Base-by-base conservation (phyloP, 164 flowering plant genomes). In the Annona squamosa region DNA sequence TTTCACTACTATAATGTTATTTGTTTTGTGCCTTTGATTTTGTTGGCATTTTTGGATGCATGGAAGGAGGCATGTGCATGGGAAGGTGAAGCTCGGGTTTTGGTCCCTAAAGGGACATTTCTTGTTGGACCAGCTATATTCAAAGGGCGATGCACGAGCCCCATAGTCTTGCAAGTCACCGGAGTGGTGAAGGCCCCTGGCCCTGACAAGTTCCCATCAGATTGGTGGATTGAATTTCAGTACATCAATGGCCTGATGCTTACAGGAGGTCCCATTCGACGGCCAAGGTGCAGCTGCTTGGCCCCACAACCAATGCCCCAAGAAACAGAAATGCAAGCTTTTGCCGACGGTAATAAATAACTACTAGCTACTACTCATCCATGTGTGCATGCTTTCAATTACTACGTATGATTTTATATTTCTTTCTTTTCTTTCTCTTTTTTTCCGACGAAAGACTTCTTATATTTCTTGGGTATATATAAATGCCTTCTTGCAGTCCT, bases 401-500 rank as follows among this genome's bases (percentile, higher is more conserved):
- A 1, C 37, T 26, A 26, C 61, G 16, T 12, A 75, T 70, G 48
- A 64, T 6, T 64, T 64, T 64, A 12, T 16, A 52, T n/a, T 0
- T 10, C 3, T 46, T 70, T 3, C 12, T n/a, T 19, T 48, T 72
- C 4, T 6, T 62, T 1, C 13, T 37, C 48, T 6, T 12, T n/a
- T n/a, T n/a, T n/a, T n/a, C n/a, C n/a, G n/a, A n/a, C n/a, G n/a
- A n/a, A n/a, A n/a, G n/a, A n/a, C n/a, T n/a, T n/a, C n/a, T n/a
- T n/a, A n/a, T n/a, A n/a, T n/a, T n/a, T n/a, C n/a, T n/a, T n/a
- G n/a, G n/a, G n/a, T n/a, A n/a, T n/a, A n/a, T n/a, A n/a, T n/a
- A n/a, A n/a, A n/a, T n/a, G n/a, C 37, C 37, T 26, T 26, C 37
- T 46, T 2, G 16, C 76, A 82, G 86, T 69, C 74, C 2, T 6